These are phyloP conservation scores for Solanum chacoense DNA, from an alignment of 305 asterid species.

Conservation along the genomic window DNA sequence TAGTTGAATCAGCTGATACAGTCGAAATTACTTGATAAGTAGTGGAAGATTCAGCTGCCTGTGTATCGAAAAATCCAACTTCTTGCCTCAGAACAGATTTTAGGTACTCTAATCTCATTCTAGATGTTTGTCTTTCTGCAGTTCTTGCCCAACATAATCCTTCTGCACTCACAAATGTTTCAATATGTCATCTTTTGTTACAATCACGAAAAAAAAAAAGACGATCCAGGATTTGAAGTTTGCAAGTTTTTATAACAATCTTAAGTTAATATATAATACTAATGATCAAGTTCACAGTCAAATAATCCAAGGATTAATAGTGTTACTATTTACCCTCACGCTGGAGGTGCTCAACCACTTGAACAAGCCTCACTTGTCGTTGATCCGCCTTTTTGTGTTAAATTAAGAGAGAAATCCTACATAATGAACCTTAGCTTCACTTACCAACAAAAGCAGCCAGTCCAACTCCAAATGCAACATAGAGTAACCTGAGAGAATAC, in stretches of 20 bases:
- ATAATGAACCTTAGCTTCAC: neutral
- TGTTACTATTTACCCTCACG: neutral
- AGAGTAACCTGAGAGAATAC: constrained; percentile 63
- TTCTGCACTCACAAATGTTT: constrained; percentile 24
- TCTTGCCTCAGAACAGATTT: constrained; percentile 74
- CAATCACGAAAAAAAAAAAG: neutral
- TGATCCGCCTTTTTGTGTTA: neutral
- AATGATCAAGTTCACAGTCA: neutral
- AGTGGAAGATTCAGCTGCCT: constrained; percentile 58
- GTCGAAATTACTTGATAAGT: constrained; percentile 64
- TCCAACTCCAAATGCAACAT: constrained; percentile 80
- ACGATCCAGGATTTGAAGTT: neutral
- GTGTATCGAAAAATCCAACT: constrained; percentile 79
- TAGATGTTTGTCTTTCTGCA: constrained; percentile 77
- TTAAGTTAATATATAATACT: neutral
- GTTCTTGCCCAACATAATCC: constrained; percentile 93
- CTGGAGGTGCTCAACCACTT: neutral
- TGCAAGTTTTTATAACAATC: neutral
- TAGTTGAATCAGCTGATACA: constrained; percentile 58
- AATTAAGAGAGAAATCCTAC: neutral
- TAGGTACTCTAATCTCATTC: constrained; percentile 76
- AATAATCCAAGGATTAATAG: neutral
- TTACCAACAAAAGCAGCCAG: constrained; percentile 69
- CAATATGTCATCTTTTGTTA: neutral
- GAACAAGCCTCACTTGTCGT: neutral